Percentiles rank a stretch among this genome's conserved stretches.
These are phyloP conservation scores for Austroboletus sp. DNA, from an alignment of 1,284 basidiomycete genomes.

Conservation along the genomic window DNA sequence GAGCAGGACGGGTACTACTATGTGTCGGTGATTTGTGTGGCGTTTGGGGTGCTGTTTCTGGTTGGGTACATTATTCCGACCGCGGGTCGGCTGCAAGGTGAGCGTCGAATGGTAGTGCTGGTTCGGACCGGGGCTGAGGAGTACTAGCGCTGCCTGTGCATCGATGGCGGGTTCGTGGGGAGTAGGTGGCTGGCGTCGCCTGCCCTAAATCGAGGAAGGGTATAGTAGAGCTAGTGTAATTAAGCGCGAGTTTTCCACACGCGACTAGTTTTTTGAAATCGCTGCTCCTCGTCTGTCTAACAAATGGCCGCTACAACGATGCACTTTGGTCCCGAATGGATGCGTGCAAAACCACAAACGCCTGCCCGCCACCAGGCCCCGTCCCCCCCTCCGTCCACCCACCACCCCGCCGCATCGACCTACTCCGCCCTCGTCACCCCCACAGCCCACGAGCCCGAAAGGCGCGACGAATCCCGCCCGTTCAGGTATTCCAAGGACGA, in stretches of 20 bases:
- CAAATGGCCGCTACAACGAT: constrained; percentile 69
- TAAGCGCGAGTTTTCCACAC: constrained; percentile 25
- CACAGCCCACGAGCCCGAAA: constrained; percentile 46
- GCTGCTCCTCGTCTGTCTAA: constrained; percentile 10
- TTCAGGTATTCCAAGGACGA: constrained; percentile 85
- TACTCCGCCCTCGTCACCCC: constrained; percentile 75
- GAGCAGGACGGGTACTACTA: constrained; percentile 91
- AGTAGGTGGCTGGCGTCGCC: constrained; percentile 19
- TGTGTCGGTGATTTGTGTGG: constrained; percentile 74
- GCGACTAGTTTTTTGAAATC: constrained; percentile 13
- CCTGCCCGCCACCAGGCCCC: constrained; percentile 50
- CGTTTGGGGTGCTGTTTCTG: constrained; percentile 67
- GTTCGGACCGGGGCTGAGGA: constrained; percentile 1
- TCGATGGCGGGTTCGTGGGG: constrained; percentile 26
- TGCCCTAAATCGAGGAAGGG: constrained; percentile 29
- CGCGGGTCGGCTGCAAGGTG: constrained; percentile 79
- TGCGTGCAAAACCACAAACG: constrained; percentile 68
- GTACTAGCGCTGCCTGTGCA: constrained; percentile 36
- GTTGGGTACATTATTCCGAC: constrained; percentile 79
- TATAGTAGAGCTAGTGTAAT: constrained; percentile 12
- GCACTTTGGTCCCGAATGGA: constrained; percentile 87
- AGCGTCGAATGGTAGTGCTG: constrained; percentile 27
- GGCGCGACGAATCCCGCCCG: constrained; percentile 60
- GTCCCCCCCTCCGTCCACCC: constrained; percentile 48
- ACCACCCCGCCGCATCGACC: constrained; percentile 54